Conservation (phyloP, 441 rosid genomes). For the Euphorbia neoarborescens region DNA sequence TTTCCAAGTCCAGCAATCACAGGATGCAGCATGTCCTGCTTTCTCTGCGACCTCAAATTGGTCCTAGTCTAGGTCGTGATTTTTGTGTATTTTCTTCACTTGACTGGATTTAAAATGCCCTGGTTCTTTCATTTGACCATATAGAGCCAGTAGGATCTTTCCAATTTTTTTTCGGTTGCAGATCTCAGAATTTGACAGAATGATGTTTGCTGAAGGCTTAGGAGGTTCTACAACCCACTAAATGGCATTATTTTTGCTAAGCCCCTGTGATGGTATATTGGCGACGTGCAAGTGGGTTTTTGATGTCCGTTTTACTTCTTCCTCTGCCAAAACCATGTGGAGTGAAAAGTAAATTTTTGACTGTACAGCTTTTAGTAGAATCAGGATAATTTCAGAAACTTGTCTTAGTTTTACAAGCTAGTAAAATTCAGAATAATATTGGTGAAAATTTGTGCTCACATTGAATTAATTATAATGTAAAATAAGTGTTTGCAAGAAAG, state of each 20-base stretch:
- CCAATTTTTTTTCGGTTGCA: too few relatives aligned
- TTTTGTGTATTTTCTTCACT: conserved; percentile 18
- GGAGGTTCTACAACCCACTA: conserved; percentile 19
- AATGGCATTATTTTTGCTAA: conserved; percentile 17
- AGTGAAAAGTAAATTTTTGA: conserved; percentile 22
- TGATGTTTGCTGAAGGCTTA: conserved; percentile 14
- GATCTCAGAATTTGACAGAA: conserved; percentile 22
- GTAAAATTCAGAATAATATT: conserved; percentile 14
- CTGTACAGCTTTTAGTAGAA: conserved; percentile 21
- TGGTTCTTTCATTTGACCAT: conserved; percentile 17
- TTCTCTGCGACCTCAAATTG: conserved; percentile 19
- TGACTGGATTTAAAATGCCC: conserved; percentile 21
- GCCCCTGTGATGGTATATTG: conserved; percentile 15
- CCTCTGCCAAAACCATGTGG: background rate
- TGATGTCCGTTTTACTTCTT: conserved; percentile 8
- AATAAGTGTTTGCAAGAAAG: background rate
- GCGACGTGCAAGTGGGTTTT: background rate
- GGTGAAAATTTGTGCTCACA: conserved; percentile 7
- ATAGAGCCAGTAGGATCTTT: conserved; percentile 21
- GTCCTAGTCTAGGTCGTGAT: conserved; percentile 23
- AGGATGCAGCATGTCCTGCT: conserved; percentile 22
- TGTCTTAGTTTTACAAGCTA: background rate
- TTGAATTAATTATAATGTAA: conserved; percentile 5
- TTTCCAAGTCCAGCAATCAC: conserved; percentile 9
- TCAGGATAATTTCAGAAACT: conserved; percentile 10